These are phyloP conservation scores for Lepraria neglecta DNA, from an alignment of 495 filamentous ascomycete genomes.

Conservation along the genomic window DNA sequence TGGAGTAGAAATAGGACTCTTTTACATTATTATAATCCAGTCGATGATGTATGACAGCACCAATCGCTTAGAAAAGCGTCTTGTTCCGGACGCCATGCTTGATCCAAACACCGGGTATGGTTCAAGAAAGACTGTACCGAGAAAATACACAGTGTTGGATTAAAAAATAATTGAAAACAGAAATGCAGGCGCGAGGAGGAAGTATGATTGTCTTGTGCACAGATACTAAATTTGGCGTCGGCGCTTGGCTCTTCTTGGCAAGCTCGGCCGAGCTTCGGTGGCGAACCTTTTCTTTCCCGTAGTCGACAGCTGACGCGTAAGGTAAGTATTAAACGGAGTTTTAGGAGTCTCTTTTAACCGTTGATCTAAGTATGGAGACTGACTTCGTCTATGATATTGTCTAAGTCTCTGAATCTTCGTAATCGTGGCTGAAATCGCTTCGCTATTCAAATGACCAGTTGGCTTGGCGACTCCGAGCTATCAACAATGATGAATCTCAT, in stretches of 20 bases:
- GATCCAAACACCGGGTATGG: not conserved
- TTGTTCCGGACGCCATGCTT: conserved; percentile 2
- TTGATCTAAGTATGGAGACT: not conserved
- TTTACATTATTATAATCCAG: not conserved
- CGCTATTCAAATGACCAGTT: not conserved
- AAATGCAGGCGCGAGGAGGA: no score
- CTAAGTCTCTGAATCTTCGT: not conserved
- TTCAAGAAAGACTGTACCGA: no score
- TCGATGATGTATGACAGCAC: not conserved
- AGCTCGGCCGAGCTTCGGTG: no score
- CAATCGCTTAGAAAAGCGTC: not conserved
- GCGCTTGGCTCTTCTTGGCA: no score
- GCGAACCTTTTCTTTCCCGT: not conserved
- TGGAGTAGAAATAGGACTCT: not conserved
- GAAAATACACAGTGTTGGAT: no score
- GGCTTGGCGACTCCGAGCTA: not conserved
- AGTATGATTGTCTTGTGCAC: no score
- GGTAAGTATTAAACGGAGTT: not conserved
- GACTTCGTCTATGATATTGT: not conserved
- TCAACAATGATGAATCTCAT: not conserved
- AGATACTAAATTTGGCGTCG: no score
- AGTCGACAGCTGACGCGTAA: not conserved
- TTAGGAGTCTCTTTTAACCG: not conserved
- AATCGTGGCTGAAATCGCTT: not conserved
- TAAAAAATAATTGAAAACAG: no score